Evolutionary conservation across 176 grass and related monocot species (phyloP), one percentile per base, ranked within the genome.

Genomic region (Echinochloa phyllopogon): DNA sequence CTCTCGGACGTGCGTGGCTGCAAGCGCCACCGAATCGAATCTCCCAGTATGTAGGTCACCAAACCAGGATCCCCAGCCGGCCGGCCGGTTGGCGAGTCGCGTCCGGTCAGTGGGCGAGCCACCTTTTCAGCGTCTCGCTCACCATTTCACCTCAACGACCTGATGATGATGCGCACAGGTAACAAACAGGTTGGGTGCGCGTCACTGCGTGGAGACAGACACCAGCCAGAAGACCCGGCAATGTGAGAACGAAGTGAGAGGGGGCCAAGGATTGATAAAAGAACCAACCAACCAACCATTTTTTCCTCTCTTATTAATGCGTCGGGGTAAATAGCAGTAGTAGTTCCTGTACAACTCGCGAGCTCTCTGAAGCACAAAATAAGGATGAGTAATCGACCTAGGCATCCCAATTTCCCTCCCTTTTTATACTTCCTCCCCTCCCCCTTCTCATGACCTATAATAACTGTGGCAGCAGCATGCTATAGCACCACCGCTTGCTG

Each of bases 331-430:
- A 76, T 80, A 63, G 78, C 70, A 70, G 78, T 78, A 60, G 78
- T 78, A 60, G 74, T 78, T 72, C 74, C 60, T 91, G 82, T 88
- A 91, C 85, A 91, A 45, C 25, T 73, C 29, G 38, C 24, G 23
- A 73, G 1, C 33, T 58, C 33, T 58, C 67, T 27, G 48, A 47
- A 86, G 88, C 80, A 90, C 49, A 84, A 87, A 92, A 49, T 59
- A 71, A 86, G 76, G 83, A 62, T 39, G 41, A 75, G 80, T 68
- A 84, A 87, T 67, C 81, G 29, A 33, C 29, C 29, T 33, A 33
- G 29, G 29, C 84, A 87, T 25, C 4, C 74, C 51, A 68, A 53
- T 70, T 33, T 78, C 42, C 61, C 71, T 40, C 16, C 36, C 44
- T 24, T 41, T 16, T 36, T n/a, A 21, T n/a, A 21, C 15, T 21